phyloP scores from a whole-genome alignment of 106 monocot genomes.

The Phalaenopsis aphrodite region DNA sequence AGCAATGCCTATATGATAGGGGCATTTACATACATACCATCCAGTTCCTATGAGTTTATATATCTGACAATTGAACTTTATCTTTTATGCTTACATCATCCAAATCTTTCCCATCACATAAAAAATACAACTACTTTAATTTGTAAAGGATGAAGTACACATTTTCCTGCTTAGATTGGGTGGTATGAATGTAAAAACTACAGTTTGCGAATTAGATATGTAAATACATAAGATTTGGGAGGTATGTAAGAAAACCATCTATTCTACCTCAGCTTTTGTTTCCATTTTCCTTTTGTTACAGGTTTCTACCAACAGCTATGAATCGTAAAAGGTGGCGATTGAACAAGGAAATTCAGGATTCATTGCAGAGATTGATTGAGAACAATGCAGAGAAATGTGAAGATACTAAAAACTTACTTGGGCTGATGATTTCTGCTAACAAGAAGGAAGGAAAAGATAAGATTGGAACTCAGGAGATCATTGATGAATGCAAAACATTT shows the following conservation, averaged over 20 bases:
- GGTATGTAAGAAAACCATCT: too few species aligned
- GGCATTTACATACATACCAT: too few species aligned
- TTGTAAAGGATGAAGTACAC: too few species aligned
- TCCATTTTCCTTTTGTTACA: constrained; percentile 14
- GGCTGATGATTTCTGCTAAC: constrained; percentile 53
- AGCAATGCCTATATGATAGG: not conserved
- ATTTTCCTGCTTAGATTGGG: too few species aligned
- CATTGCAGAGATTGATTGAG: constrained; percentile 41
- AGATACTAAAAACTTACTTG: constrained; percentile 60
- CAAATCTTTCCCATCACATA: too few species aligned
- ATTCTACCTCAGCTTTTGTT: not conserved
- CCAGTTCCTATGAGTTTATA: too few species aligned
- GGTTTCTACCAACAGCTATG: constrained; percentile 60
- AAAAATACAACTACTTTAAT: too few species aligned
- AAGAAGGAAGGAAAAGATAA: constrained; percentile 23
- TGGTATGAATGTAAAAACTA: too few species aligned
- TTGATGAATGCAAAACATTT: constrained; percentile 92
- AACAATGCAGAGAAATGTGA: constrained; percentile 34
- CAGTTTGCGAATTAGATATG: too few species aligned
- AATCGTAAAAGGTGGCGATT: constrained; percentile 42
- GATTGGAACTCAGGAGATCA: constrained; percentile 58
- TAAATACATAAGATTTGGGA: too few species aligned
- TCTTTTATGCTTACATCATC: too few species aligned
- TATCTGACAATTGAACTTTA: too few species aligned
- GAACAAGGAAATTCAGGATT: constrained; percentile 41